Conservation (phyloP, 2,329 filamentous ascomycete species). For the Knufia fluminis region DNA sequence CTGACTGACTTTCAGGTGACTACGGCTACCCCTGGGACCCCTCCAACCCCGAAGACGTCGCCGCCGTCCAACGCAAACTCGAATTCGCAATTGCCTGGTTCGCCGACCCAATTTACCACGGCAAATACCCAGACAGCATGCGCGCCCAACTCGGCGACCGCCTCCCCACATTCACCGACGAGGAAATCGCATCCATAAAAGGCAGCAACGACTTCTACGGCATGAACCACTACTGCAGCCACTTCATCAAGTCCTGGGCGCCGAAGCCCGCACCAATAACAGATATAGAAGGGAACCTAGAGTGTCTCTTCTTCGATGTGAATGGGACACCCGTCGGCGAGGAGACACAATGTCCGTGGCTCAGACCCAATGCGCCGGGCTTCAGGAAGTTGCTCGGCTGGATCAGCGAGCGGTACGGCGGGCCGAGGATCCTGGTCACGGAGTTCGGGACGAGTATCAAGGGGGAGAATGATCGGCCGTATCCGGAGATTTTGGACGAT, state of each 20-base stretch:
- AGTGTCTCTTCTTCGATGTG: slow-evolving; percentile 63
- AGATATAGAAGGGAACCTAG: slow-evolving; percentile 68
- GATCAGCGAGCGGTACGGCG: slow-evolving; percentile 66
- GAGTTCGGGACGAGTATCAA: slow-evolving; percentile 82
- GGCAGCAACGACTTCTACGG: slow-evolving; percentile 92
- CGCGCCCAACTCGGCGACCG: slow-evolving; percentile 67
- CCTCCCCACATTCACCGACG: slow-evolving; percentile 63
- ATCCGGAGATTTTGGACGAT: slow-evolving; percentile 65
- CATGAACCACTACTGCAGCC: slow-evolving; percentile 89
- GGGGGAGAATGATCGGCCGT: slow-evolving; percentile 59
- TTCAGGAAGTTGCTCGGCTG: slow-evolving; percentile 70
- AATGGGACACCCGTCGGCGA: slow-evolving; percentile 64
- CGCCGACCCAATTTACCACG: slow-evolving; percentile 76
- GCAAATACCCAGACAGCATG: slow-evolving; percentile 78
- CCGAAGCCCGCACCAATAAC: slow-evolving; percentile 50
- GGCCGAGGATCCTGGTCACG: slow-evolving; percentile 74
- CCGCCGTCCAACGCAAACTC: slow-evolving; percentile 69
- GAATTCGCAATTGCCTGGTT: slow-evolving; percentile 87
- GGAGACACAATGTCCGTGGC: slow-evolving; percentile 74
- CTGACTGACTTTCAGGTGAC: too few species aligned
- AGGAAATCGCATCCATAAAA: slow-evolving; percentile 64
- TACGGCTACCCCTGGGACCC: slow-evolving; percentile 76
- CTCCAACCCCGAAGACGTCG: slow-evolving; percentile 62
- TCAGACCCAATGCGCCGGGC: slow-evolving; percentile 63
- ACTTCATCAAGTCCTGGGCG: slow-evolving; percentile 62